These are phyloP conservation scores for Blastosporella zonata DNA, from an alignment of 1,284 basidiomycete species.

Conservation along the genomic window DNA sequence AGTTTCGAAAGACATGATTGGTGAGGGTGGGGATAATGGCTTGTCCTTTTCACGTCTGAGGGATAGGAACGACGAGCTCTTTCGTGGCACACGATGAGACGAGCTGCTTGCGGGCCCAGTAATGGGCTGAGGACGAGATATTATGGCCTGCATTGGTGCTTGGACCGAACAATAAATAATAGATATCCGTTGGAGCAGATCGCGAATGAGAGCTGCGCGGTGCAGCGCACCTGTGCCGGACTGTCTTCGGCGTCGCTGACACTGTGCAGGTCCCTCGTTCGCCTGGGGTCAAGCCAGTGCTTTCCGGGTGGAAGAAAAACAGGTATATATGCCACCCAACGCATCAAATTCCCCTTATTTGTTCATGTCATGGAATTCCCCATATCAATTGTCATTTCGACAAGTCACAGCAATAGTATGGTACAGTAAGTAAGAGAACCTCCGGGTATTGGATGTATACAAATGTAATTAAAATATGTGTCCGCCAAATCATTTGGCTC, in stretches of 20 bases:
- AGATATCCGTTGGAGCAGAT: conserved; percentile 13
- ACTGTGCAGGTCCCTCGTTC: neutral
- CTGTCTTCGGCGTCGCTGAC: neutral
- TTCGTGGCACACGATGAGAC: conserved; percentile 41
- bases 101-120: conserved; percentile 24
- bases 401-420: too few relatives aligned
- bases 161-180: conserved; percentile 15
- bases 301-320: neutral
- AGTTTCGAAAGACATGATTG: conserved; percentile 24
- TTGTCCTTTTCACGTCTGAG: conserved; percentile 51
- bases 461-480: too few relatives aligned
- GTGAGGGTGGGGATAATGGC: conserved; percentile 27
- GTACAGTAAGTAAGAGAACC: too few relatives aligned
- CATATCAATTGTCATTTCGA: too few relatives aligned
- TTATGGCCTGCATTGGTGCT: conserved; percentile 33
- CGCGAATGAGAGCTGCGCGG: conserved; percentile 5
- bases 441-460: neutral
- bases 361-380: conserved; percentile 11
- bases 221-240: neutral
- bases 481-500: too few relatives aligned
- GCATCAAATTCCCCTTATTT: conserved; percentile 14
- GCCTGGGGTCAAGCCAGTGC: neutral
- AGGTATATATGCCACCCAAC: neutral
- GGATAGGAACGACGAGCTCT: conserved; percentile 54
- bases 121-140: conserved; percentile 32